A percentile compares a stretch with the other conserved stretches of the same genome.
phyloP scores from a whole-genome alignment of 352 stramenopile species.

The Phytophthora sojae region DNA sequence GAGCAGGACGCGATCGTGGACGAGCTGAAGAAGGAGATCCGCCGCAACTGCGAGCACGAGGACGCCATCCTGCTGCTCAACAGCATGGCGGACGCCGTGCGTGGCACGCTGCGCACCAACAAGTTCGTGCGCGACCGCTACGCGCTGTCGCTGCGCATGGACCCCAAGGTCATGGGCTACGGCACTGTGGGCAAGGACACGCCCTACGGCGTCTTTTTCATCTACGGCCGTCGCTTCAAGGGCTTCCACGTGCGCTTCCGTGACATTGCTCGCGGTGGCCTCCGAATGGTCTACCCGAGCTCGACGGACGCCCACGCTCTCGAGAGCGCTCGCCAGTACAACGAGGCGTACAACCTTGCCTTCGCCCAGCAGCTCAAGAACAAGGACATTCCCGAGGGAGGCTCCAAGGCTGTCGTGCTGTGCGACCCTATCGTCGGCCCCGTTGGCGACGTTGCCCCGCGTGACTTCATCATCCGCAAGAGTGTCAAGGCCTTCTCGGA shows the following conservation, averaged over 20 bases:
- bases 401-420: constrained; percentile 86
- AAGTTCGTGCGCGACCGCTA: constrained; percentile 87
- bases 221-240: constrained; percentile 96
- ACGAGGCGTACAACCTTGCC: constrained; percentile 87
- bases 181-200: constrained; percentile 87
- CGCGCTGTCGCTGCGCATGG: constrained; percentile 79
- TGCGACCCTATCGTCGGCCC: constrained; percentile 79
- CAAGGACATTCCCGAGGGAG: constrained; percentile 88
- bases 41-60: constrained; percentile 75
- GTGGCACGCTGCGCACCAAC: constrained; percentile 82
- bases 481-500: constrained; percentile 97
- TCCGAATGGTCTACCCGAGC: constrained; percentile 82
- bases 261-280: constrained; percentile 80
- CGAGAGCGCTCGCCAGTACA: constrained; percentile 81
- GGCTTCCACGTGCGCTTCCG: constrained; percentile 89
- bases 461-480: constrained; percentile 95
- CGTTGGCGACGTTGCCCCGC: constrained; percentile 76
- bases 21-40: constrained; percentile 77
- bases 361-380: constrained; percentile 91
- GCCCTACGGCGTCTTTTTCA: constrained; percentile 97
- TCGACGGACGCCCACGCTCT: constrained; percentile 65
- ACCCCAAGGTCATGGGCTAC: constrained; percentile 84
- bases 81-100: constrained; percentile 80
- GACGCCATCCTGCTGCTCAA: constrained; percentile 82
- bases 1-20: constrained; percentile 57